phyloP scores from a whole-genome alignment of 495 filamentous ascomycete genomes.

The Letharia columbiana region DNA sequence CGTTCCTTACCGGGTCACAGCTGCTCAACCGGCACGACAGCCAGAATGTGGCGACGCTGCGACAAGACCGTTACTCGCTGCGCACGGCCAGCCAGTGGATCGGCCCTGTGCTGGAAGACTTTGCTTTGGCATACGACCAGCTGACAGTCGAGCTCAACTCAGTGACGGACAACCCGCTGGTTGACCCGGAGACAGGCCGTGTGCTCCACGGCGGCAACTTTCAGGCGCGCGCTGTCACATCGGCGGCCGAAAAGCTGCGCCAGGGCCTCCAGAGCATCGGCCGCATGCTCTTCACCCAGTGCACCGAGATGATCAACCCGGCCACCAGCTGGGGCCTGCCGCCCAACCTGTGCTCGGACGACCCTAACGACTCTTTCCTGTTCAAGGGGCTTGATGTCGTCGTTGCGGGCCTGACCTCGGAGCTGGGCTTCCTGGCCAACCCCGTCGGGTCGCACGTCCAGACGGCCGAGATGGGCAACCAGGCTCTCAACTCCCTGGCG shows the following conservation, averaged over 20 bases:
- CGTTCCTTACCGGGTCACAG: conserved; percentile 38
- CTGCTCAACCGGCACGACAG: conserved; percentile 26
- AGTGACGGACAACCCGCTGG: conserved; percentile 53
- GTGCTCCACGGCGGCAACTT: conserved; percentile 55
- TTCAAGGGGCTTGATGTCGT: conserved; percentile 54
- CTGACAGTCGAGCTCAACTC: conserved; percentile 51
- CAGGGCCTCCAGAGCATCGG: conserved; percentile 45
- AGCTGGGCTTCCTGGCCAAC: conserved; percentile 46
- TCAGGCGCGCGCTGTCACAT: conserved; percentile 50
- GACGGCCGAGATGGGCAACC: conserved; percentile 52
- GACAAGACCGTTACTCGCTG: conserved; percentile 54
- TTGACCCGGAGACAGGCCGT: conserved; percentile 32
- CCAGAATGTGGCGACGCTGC: conserved; percentile 28
- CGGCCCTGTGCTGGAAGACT: conserved; percentile 52
- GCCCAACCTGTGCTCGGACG: conserved; percentile 49
- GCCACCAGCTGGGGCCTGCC: conserved; percentile 45
- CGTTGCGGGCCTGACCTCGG: conserved; percentile 52
- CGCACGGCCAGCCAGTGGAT: conserved; percentile 57
- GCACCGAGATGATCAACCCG: conserved; percentile 49
- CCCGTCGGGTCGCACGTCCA: conserved; percentile 49
- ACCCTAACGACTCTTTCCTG: conserved; percentile 46
- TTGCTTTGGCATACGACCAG: conserved; percentile 44
- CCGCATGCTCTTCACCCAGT: conserved; percentile 49
- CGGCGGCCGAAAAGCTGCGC: conserved; percentile 53
- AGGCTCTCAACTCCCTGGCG: conserved; percentile 52